Evolutionary conservation across 2,329 filamentous ascomycete species (phyloP).

Genomic region (Stagonosporopsis cucurbitacearum): DNA sequence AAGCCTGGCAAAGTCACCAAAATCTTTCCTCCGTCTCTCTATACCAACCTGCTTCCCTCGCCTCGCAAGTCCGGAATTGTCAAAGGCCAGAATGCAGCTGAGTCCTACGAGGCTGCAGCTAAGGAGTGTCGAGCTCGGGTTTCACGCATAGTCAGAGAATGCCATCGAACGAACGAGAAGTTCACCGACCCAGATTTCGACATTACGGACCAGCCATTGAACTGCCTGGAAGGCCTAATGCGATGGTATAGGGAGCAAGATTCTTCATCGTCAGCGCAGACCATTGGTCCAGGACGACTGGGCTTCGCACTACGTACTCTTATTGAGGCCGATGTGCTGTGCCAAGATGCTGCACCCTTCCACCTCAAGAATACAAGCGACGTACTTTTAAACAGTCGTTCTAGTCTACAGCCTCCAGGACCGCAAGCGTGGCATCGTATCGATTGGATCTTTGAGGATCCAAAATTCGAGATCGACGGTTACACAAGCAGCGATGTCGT

Average conservation of each 20-base stretch:
- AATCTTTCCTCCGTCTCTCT: slow-evolving; percentile 71
- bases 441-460: slow-evolving; percentile 78
- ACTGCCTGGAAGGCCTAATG: slow-evolving; percentile 41
- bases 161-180: slow-evolving; percentile 79
- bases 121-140: slow-evolving; percentile 69
- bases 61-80: slow-evolving; percentile 55
- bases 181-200: slow-evolving; percentile 85
- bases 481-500: slow-evolving; percentile 78
- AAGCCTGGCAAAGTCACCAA: slow-evolving; percentile 74
- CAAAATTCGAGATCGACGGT: slow-evolving; percentile 77
- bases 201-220: slow-evolving; percentile 71
- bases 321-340: slow-evolving; percentile 29
- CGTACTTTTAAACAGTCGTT: slow-evolving; percentile 52
- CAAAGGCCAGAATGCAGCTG: slow-evolving; percentile 65
- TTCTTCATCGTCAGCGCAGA: slow-evolving; percentile 57
- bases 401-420: not conserved
- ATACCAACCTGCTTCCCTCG: slow-evolving; percentile 56
- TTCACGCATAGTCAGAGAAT: slow-evolving; percentile 64
- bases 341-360: slow-evolving; percentile 24
- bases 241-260: slow-evolving; percentile 51
- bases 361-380: slow-evolving; percentile 64
- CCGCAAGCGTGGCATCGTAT: slow-evolving; percentile 35
- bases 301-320: slow-evolving; percentile 37
- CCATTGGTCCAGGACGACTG: slow-evolving; percentile 22
- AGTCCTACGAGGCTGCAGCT: slow-evolving; percentile 75